These are phyloP conservation scores for Aspergillus luchuensis DNA, from an alignment of 2,329 filamentous ascomycete species.

Conservation along the genomic window DNA sequence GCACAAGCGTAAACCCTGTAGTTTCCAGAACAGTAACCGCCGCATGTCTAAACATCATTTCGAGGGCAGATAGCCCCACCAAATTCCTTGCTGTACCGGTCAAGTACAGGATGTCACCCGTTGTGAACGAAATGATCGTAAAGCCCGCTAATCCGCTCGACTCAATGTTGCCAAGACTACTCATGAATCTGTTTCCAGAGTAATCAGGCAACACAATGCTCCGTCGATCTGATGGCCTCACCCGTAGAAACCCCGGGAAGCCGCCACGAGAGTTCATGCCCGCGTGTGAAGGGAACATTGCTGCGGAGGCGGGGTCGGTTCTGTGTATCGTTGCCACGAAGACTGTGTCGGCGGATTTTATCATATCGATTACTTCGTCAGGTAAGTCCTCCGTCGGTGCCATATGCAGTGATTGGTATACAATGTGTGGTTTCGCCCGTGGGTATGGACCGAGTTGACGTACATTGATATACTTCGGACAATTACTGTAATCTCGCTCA, in stretches of 20 bases:
- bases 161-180: slow-evolving; percentile 23
- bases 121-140: slow-evolving; percentile 25
- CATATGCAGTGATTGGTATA: background rate
- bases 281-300: background rate
- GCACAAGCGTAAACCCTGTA: background rate
- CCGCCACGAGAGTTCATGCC: slow-evolving; percentile 11
- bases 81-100: slow-evolving; percentile 24
- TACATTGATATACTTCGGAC: slow-evolving; percentile 10
- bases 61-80: background rate
- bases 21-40: background rate
- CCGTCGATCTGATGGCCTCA: background rate
- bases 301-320: background rate
- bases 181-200: slow-evolving; percentile 8
- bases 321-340: slow-evolving; percentile 1
- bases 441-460: background rate
- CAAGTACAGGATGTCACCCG: slow-evolving; percentile 27
- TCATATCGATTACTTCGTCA: background rate
- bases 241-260: background rate
- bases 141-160: slow-evolving; percentile 21
- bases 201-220: slow-evolving; percentile 5
- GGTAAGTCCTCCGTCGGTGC: background rate
- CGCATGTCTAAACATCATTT: background rate
- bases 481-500: background rate
- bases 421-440: background rate
- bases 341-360: slow-evolving; percentile 3